Evolutionary conservation across 2,329 filamentous ascomycete genomes (phyloP), one percentile per base, ranked within the genome.

Genomic region (Stromatinia cepivora): DNA sequence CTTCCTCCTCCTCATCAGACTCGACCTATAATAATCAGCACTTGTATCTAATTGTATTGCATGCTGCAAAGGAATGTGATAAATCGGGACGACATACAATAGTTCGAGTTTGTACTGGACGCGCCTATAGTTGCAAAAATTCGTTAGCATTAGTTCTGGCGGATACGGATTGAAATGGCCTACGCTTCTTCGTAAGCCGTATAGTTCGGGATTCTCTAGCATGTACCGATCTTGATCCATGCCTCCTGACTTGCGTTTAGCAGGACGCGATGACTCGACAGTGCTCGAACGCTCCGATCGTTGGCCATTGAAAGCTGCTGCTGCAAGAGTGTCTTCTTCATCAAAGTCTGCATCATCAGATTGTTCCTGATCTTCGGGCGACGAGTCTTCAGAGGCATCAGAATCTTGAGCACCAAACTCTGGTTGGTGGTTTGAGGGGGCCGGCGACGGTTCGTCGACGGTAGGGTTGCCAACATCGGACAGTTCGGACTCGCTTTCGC

Each of bases 161-260:
- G 31, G 20, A 36, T 50, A 22, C 28, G 20, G 46, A 6, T 11
- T 11, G 15, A 46, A 67, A 64, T 65, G 31, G 81, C 91, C 72
- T 89, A 95, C 94, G 83, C 95, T 99, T 82, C 95, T 88, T 75
- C 95, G 89, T 74, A 99, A 85, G 61, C 95, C 95, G 82, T 98
- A 99, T 11, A 99, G 84, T 81, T 97, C 93, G 57, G 95, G 95
- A 77, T 99, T 97, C 77, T 92, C 91, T 76, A 90, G 87, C 76
- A 98, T 97, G 78, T 89, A 94, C 59, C 46, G 45, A 53, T 93
- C 90, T 70, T 95, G 92, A 65, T 90, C 92, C 65, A 90, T 88
- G 50, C 87, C 79, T 78, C 84, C 79, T 73, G 84, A 81, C 81
- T 92, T 91, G 81, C 93, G 90, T 84, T 97, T 97, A 71, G 85